Percentiles rank a stretch among this genome's conserved stretches.
phyloP scores from a whole-genome alignment of 148 eudicot genomes.

The Suaeda aralocaspica region DNA sequence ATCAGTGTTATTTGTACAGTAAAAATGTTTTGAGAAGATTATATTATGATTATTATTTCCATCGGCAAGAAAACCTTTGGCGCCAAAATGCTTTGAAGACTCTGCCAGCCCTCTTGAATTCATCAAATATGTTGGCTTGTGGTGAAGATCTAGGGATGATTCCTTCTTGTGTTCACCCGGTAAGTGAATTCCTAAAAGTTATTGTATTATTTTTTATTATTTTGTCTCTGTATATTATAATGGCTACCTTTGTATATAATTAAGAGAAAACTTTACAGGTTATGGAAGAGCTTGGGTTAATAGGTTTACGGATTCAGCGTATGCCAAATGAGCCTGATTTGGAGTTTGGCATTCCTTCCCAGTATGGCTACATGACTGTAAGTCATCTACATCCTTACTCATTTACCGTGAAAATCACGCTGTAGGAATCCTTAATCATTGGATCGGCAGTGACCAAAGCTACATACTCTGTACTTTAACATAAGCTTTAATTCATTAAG shows the following conservation, averaged over 20 bases:
- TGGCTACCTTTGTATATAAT: slow-evolving; percentile 2
- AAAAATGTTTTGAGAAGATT: slow-evolving; percentile 81
- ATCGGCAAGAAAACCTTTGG: slow-evolving; percentile 94
- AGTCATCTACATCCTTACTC: slow-evolving; percentile 9
- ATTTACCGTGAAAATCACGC: neutral
- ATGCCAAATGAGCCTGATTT: slow-evolving; percentile 84
- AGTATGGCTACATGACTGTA: slow-evolving; percentile 90
- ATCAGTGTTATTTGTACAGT: slow-evolving; percentile 36
- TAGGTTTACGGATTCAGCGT: slow-evolving; percentile 96
- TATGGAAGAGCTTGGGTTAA: slow-evolving; percentile 90
- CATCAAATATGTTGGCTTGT: slow-evolving; percentile 93
- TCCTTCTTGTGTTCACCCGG: slow-evolving; percentile 98
- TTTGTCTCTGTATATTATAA: neutral
- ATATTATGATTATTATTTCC: slow-evolving; percentile 93
- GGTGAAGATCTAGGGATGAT: slow-evolving; percentile 96
- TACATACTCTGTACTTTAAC: too few species aligned
- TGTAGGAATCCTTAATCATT: neutral
- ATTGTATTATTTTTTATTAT: neutral
- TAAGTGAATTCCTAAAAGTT: slow-evolving; percentile 31
- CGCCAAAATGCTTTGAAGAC: slow-evolving; percentile 91
- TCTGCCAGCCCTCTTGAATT: slow-evolving; percentile 83
- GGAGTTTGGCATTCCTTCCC: slow-evolving; percentile 95
- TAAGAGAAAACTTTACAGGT: slow-evolving; percentile 45
- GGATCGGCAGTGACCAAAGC: neutral
- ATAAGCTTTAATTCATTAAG: neutral